Evolutionary conservation across 441 rosid genomes (phyloP).

Genomic region (Dalechampia spathulata): DNA sequence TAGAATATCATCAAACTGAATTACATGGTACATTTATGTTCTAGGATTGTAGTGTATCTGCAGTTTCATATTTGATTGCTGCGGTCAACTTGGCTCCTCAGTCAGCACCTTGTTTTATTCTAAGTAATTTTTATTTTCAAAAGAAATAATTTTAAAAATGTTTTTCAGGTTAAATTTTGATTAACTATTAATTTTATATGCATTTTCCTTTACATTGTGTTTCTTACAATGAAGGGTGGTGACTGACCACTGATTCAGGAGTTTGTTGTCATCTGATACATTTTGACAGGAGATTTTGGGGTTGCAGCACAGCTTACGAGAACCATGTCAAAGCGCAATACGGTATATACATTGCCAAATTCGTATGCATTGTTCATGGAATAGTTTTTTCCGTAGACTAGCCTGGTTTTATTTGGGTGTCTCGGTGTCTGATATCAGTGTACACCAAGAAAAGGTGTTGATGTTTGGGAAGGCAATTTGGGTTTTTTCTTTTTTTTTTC

Average conservation of each 20-base stretch:
- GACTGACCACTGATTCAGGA: slow-evolving; percentile 19
- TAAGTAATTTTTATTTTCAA: not conserved
- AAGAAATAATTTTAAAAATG: not conserved
- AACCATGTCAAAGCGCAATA: slow-evolving; percentile 99
- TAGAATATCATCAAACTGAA: no score
- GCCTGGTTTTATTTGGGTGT: not conserved
- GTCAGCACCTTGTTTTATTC: not conserved
- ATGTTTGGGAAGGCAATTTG: not conserved
- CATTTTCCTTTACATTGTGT: not conserved
- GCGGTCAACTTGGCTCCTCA: not conserved
- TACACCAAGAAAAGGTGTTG: not conserved
- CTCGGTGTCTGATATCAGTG: not conserved
- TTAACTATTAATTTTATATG: not conserved
- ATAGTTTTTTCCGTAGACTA: not conserved
- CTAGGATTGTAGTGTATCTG: not conserved
- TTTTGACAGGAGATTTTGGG: slow-evolving; percentile 94
- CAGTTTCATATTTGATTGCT: not conserved
- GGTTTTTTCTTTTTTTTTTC: not conserved
- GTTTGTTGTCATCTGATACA: slow-evolving; percentile 11
- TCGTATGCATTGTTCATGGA: slow-evolving; percentile 1
- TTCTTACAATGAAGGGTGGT: not conserved
- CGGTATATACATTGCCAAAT: slow-evolving; percentile 36
- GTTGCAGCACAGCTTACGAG: slow-evolving; percentile 99
- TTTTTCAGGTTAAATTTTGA: not conserved
- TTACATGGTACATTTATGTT: not conserved